phyloP scores from a whole-genome alignment of 1,284 basidiomycete genomes.

The Ustilago loliicola region DNA sequence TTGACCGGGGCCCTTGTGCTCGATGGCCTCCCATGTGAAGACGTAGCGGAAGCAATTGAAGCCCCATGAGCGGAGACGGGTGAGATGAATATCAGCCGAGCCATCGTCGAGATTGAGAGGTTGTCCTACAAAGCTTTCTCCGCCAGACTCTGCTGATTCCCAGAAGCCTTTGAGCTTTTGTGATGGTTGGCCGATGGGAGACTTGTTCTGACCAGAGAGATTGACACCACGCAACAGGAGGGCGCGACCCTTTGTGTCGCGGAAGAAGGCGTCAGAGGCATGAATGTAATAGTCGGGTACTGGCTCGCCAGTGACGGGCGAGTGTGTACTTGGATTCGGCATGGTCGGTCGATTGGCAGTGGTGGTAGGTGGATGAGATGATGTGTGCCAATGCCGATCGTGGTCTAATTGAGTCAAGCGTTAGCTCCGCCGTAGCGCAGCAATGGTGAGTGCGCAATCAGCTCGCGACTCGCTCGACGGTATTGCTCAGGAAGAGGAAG shows the following conservation, averaged over 20 bases:
- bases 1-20: conserved; percentile 91
- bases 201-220: conserved; percentile 88
- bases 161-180: conserved; percentile 81
- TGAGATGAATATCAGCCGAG: conserved; percentile 87
- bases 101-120: conserved; percentile 84
- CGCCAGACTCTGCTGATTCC: conserved; percentile 83
- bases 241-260: conserved; percentile 85
- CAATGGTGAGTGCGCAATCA: conserved; percentile 1
- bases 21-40: conserved; percentile 93
- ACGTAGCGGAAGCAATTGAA: conserved; percentile 94
- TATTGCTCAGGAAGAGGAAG: neutral
- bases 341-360: conserved; percentile 9
- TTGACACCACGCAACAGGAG: conserved; percentile 92
- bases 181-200: conserved; percentile 80
- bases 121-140: conserved; percentile 79
- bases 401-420: neutral
- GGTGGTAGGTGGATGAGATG: neutral
- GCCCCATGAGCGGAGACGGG: conserved; percentile 88
- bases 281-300: conserved; percentile 57
- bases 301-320: conserved; percentile 44
- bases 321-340: conserved; percentile 12
- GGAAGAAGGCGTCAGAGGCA: conserved; percentile 76
- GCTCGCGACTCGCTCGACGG: neutral
- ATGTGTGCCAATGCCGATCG: neutral
- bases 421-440: neutral